Percentiles rank a stretch among this genome's conserved stretches.
Conservation (phyloP, 768 basidiomycete genomes). For the Macrolepiota dolichaula region DNA sequence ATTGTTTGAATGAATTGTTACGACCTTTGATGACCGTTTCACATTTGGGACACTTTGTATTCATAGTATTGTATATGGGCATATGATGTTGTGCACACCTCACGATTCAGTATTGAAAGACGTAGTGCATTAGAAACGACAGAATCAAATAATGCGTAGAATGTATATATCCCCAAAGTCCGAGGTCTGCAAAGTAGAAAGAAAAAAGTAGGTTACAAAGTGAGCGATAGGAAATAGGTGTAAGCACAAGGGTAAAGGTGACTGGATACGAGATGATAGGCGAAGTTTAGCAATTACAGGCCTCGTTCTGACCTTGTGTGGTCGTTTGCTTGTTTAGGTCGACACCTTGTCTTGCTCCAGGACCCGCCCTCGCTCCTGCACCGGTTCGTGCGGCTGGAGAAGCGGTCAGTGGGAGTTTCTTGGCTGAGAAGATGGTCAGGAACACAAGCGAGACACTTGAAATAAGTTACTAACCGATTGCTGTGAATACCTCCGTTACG, state of each 20-base stretch:
- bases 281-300: slow-evolving; percentile 68
- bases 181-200: slow-evolving; percentile 26
- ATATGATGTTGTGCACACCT: not conserved
- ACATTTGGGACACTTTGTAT: not conserved
- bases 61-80: not conserved
- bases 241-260: not conserved
- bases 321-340: slow-evolving; percentile 72
- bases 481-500: slow-evolving; percentile 81
- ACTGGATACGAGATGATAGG: not conserved
- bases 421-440: slow-evolving; percentile 44
- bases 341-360: slow-evolving; percentile 61
- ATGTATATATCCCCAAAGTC: slow-evolving; percentile 35
- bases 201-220: slow-evolving; percentile 24
- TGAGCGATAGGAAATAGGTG: slow-evolving; percentile 15
- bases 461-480: slow-evolving; percentile 59
- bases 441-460: not conserved
- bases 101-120: not conserved
- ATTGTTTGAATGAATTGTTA: not conserved
- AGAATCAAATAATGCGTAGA: slow-evolving; percentile 9
- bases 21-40: not conserved
- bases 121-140: slow-evolving; percentile 11
- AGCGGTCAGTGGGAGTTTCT: slow-evolving; percentile 84
- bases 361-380: slow-evolving; percentile 45
- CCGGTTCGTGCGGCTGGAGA: slow-evolving; percentile 62
- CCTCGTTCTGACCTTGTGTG: slow-evolving; percentile 52